Evolutionary conservation across 495 filamentous ascomycete genomes (phyloP).

Genomic region (Achaetomiella virescens): DNA sequence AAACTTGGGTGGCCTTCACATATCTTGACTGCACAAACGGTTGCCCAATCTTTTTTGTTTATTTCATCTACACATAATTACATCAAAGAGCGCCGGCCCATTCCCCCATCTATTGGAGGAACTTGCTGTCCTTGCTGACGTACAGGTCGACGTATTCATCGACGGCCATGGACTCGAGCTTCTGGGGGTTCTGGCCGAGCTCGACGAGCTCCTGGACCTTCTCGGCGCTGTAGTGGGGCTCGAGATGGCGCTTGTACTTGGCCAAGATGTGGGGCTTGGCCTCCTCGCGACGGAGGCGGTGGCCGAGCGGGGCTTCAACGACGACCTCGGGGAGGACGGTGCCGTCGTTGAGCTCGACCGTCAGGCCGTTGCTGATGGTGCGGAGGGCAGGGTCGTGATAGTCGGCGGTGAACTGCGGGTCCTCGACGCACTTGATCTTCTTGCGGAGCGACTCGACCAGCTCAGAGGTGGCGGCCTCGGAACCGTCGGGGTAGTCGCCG

Average conservation of each 20-base stretch:
- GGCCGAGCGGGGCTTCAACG: conserved; percentile 93
- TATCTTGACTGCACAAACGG: neutral
- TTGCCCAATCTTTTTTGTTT: neutral
- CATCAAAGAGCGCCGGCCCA: neutral
- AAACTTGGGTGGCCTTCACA: neutral
- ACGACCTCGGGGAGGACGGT: conserved; percentile 86
- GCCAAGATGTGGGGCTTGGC: conserved; percentile 92
- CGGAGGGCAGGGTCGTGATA: conserved; percentile 91
- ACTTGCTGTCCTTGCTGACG: conserved; percentile 55
- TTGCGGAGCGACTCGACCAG: conserved; percentile 84
- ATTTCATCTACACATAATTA: conserved; percentile 2
- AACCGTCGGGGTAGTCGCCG: conserved; percentile 83
- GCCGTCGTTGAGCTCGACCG: conserved; percentile 88
- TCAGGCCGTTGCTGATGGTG: conserved; percentile 92
- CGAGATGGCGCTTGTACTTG: conserved; percentile 90
- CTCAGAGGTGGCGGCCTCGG: conserved; percentile 81
- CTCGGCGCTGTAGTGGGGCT: conserved; percentile 68
- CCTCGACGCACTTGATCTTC: conserved; percentile 92
- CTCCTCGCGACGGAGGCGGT: conserved; percentile 86
- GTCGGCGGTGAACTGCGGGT: conserved; percentile 85
- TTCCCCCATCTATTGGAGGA: conserved; percentile 36
- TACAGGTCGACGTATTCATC: conserved; percentile 95
- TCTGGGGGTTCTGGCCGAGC: conserved; percentile 63
- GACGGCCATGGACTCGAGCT: conserved; percentile 71
- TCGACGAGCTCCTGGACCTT: conserved; percentile 74